These are phyloP conservation scores for Trichoderma sp. DNA, from an alignment of 2,329 filamentous ascomycete genomes.

Conservation along the genomic window DNA sequence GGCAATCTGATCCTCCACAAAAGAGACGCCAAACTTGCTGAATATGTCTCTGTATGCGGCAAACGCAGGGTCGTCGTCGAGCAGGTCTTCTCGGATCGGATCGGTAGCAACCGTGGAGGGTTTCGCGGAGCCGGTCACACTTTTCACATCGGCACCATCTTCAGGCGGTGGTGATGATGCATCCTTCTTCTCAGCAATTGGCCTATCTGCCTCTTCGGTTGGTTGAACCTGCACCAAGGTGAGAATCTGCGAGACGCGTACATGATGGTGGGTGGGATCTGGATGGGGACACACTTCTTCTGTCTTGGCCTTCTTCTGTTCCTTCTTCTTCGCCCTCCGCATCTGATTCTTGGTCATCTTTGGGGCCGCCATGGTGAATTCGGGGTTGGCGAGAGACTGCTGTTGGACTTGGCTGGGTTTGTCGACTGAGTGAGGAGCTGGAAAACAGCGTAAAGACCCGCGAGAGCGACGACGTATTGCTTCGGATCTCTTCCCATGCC, in stretches of 20 bases:
- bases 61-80: slow-evolving; percentile 73
- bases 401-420: slow-evolving; percentile 36
- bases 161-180: slow-evolving; percentile 1
- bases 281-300: slow-evolving; percentile 50
- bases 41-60: slow-evolving; percentile 83
- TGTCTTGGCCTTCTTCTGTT: slow-evolving; percentile 70
- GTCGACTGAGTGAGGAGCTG: slow-evolving; percentile 41
- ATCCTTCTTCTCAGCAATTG: slow-evolving; percentile 9
- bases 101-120: slow-evolving; percentile 48
- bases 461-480: slow-evolving; percentile 39
- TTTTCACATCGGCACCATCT: slow-evolving; percentile 21
- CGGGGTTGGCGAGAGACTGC: slow-evolving; percentile 32
- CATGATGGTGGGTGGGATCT: neutral
- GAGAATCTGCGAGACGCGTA: slow-evolving; percentile 1
- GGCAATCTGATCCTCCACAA: slow-evolving; percentile 63
- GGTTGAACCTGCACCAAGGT: neutral
- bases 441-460: slow-evolving; percentile 41
- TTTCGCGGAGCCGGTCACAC: slow-evolving; percentile 37
- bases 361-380: slow-evolving; percentile 57
- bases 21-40: slow-evolving; percentile 70
- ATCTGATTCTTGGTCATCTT: slow-evolving; percentile 95
- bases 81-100: slow-evolving; percentile 61
- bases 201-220: neutral
- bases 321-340: slow-evolving; percentile 91
- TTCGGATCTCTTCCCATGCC: slow-evolving; percentile 44